Evolutionary conservation across 495 filamentous ascomycete genomes (phyloP).

Genomic region (Poronia punctata): DNA sequence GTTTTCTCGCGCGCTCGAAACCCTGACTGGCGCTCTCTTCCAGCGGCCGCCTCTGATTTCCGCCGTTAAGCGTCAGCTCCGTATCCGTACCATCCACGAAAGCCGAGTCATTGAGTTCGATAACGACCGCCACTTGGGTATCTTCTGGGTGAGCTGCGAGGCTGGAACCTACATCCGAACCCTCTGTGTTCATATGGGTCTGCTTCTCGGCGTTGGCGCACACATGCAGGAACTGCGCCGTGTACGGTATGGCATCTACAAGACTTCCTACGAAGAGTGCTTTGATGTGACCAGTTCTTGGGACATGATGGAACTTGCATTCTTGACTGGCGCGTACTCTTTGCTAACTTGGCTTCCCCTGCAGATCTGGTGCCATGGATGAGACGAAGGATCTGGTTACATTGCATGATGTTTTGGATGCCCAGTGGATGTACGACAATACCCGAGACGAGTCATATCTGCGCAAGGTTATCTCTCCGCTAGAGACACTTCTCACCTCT

Average conservation of each 20-base stretch:
- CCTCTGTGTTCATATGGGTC: conserved; percentile 89
- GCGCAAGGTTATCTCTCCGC: conserved; percentile 76
- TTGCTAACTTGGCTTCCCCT: too few species aligned
- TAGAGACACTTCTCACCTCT: conserved; percentile 82
- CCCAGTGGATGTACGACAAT: conserved; percentile 90
- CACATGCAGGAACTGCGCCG: conserved; percentile 98
- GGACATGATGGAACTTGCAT: too few species aligned
- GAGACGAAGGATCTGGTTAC: conserved; percentile 84
- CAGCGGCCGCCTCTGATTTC: conserved; percentile 96
- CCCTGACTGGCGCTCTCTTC: conserved; percentile 91
- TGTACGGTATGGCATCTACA: conserved; percentile 49
- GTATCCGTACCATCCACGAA: conserved; percentile 94
- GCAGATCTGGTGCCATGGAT: conserved; percentile 76
- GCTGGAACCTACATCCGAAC: conserved; percentile 98
- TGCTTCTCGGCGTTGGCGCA: conserved; percentile 86
- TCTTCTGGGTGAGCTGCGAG: conserved; percentile 99
- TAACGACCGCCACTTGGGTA: conserved; percentile 92
- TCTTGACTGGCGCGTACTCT: too few species aligned
- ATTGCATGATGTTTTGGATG: conserved; percentile 91
- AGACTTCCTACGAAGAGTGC: neutral
- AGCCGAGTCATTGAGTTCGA: conserved; percentile 94
- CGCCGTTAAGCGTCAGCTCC: conserved; percentile 95
- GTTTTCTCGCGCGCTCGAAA: conserved; percentile 85
- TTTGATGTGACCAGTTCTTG: too few species aligned
- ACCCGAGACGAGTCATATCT: conserved; percentile 82